These are phyloP conservation scores for Asterophora lycoperdoides DNA, from an alignment of 768 basidiomycete species.

Conservation along the genomic window DNA sequence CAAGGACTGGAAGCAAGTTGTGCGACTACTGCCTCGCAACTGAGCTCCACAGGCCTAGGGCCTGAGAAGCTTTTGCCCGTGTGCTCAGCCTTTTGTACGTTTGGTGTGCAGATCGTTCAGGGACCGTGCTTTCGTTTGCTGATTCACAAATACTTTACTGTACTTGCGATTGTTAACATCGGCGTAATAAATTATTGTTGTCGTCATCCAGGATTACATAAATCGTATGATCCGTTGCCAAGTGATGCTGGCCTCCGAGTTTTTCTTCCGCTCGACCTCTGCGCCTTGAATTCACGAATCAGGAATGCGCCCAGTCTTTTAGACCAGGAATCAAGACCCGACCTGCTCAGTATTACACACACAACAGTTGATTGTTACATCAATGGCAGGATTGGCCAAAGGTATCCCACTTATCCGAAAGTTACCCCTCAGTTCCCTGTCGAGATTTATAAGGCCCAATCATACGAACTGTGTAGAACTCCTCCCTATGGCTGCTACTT, in stretches of 20 bases:
- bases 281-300: neutral
- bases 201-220: no score
- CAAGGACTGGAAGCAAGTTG: conserved; percentile 50
- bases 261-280: no score
- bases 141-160: no score
- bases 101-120: neutral
- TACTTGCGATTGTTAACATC: no score
- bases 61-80: no score
- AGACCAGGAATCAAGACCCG: neutral
- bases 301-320: conserved; percentile 2
- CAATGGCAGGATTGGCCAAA: neutral
- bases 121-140: no score
- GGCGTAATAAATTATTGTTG: no score
- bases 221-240: no score
- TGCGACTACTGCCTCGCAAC: conserved; percentile 33
- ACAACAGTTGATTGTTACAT: neutral
- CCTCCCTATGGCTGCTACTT: conserved; percentile 9
- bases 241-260: no score
- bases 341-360: neutral
- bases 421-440: neutral
- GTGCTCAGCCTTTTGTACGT: neutral
- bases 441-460: neutral
- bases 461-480: neutral
- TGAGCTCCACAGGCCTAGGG: neutral
- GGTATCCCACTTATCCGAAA: neutral